Conservation (phyloP, 1,284 basidiomycete genomes). For the Cryptococcus jaspeensis region DNA sequence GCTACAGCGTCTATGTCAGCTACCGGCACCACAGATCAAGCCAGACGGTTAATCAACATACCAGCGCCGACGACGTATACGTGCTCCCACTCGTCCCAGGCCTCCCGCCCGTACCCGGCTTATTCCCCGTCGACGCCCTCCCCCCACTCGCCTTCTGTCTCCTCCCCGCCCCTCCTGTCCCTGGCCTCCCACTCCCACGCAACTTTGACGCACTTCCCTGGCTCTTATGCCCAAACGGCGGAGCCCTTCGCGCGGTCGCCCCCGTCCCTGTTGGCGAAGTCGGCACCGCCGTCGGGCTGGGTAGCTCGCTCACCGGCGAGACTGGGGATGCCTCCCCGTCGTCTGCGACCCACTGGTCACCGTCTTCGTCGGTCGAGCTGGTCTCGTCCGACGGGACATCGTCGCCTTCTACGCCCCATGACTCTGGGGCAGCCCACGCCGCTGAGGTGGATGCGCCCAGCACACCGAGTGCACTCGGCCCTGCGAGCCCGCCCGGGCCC, state of each 20-base stretch:
- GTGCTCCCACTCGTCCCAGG: slow-evolving; percentile 26
- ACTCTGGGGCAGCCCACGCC: slow-evolving; percentile 57
- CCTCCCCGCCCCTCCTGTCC: slow-evolving; percentile 17
- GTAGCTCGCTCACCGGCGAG: neutral
- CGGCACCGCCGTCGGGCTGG: neutral
- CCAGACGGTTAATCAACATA: slow-evolving; percentile 19
- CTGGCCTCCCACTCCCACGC: slow-evolving; percentile 16
- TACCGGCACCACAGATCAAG: neutral
- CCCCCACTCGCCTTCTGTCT: slow-evolving; percentile 22
- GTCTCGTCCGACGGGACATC: slow-evolving; percentile 36
- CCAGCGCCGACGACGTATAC: slow-evolving; percentile 13
- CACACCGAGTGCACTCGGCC: neutral
- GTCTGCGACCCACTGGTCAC: slow-evolving; percentile 39
- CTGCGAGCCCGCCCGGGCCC: neutral
- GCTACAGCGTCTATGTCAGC: slow-evolving; percentile 23
- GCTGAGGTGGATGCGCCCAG: slow-evolving; percentile 13
- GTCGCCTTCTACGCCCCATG: slow-evolving; percentile 57
- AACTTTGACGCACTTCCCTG: slow-evolving; percentile 6
- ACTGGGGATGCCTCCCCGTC: neutral
- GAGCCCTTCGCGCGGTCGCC: slow-evolving; percentile 22
- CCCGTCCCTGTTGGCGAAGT: neutral
- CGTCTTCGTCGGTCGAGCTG: slow-evolving; percentile 27
- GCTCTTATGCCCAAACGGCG: slow-evolving; percentile 42
- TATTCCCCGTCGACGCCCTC: slow-evolving; percentile 16
- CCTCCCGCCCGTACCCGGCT: slow-evolving; percentile 25